phyloP scores from a whole-genome alignment of 129 eudicot genomes.

The Erigeron canadensis region DNA sequence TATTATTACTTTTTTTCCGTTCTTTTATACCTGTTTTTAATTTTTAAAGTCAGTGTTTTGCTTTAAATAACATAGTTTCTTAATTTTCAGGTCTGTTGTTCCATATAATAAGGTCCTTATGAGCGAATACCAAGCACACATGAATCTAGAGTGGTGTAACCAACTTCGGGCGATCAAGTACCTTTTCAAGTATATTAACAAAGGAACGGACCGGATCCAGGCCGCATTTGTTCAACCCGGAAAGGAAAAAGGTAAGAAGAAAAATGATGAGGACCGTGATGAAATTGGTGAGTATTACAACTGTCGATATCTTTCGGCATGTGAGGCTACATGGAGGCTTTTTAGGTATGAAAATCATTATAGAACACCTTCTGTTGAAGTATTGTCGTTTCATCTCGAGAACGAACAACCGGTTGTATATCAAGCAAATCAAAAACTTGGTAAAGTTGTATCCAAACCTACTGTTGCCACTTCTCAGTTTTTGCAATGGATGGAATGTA shows the following conservation, averaged over 20 bases:
- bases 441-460: background rate
- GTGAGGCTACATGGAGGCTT: constrained; percentile 4
- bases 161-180: too few species aligned
- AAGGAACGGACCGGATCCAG: background rate
- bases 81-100: too few species aligned
- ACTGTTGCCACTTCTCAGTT: background rate
- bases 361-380: background rate
- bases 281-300: background rate
- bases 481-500: background rate
- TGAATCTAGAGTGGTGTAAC: background rate
- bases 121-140: background rate
- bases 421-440: background rate
- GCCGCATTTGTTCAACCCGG: background rate
- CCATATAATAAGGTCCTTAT: too few species aligned
- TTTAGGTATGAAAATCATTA: background rate
- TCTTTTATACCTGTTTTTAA: too few species aligned
- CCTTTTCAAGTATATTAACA: background rate
- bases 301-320: background rate
- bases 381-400: too few species aligned
- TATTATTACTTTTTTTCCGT: too few species aligned
- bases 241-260: background rate
- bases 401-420: background rate
- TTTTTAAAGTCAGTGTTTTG: too few species aligned
- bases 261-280: too few species aligned
- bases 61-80: too few species aligned